Evolutionary conservation across 768 basidiomycete species (phyloP).

Genomic region (Xanthoconium purpureum): DNA sequence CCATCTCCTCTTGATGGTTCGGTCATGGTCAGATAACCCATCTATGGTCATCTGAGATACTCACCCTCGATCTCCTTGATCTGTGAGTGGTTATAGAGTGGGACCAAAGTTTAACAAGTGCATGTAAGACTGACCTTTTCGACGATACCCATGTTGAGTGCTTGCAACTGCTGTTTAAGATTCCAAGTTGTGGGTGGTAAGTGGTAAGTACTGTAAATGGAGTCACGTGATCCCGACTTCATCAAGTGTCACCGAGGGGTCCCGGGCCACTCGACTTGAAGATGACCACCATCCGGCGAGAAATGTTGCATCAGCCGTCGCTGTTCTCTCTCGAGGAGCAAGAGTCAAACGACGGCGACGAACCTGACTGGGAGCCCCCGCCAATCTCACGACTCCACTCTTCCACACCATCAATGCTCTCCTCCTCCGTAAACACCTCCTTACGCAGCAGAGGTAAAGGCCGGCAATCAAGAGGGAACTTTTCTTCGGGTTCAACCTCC

Average conservation of each 20-base stretch:
- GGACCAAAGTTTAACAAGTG: neutral
- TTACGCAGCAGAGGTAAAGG: conserved; percentile 33
- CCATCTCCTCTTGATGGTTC: conserved; percentile 82
- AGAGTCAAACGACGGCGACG: conserved; percentile 45
- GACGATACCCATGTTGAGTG: conserved; percentile 77
- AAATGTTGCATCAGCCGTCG: conserved; percentile 53
- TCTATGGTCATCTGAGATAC: conserved; percentile 23
- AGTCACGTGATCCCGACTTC: neutral
- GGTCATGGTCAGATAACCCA: conserved; percentile 6
- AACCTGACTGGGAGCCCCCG: conserved; percentile 44
- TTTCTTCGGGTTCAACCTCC: conserved; percentile 28
- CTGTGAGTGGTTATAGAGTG: conserved; percentile 37
- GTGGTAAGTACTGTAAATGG: neutral
- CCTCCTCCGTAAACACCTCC: conserved; percentile 30
- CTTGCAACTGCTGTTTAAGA: too few species aligned
- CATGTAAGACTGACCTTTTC: conserved; percentile 67
- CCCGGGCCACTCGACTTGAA: neutral
- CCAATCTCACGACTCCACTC: conserved; percentile 27
- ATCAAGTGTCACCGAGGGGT: too few species aligned
- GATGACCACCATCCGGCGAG: conserved; percentile 27
- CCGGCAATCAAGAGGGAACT: conserved; percentile 29
- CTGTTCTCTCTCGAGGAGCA: conserved; percentile 64
- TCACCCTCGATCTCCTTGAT: conserved; percentile 95
- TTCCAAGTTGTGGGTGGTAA: neutral
- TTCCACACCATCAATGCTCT: conserved; percentile 21